These are phyloP conservation scores for Yamadazyma kitorensis DNA, from an alignment of 805 yeast species.

Conservation along the genomic window DNA sequence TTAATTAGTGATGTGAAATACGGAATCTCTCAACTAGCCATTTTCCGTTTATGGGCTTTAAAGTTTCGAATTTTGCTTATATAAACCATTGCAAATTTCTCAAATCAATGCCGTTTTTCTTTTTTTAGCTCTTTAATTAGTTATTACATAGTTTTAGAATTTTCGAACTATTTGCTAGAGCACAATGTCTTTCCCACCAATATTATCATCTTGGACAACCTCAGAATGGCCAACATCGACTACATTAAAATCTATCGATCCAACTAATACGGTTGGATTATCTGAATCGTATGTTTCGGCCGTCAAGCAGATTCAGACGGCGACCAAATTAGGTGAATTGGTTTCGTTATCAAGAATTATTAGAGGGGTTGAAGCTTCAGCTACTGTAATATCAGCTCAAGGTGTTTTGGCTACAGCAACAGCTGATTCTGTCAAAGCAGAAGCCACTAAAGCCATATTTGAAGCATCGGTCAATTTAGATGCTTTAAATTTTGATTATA, in stretches of 20 bases:
- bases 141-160: too few relatives aligned
- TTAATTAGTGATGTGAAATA: too few relatives aligned
- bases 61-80: too few relatives aligned
- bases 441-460: slow-evolving; percentile 31
- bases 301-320: slow-evolving; percentile 8
- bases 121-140: too few relatives aligned
- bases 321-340: slow-evolving; percentile 12
- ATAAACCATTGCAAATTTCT: too few relatives aligned
- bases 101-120: too few relatives aligned
- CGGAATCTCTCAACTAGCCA: too few relatives aligned
- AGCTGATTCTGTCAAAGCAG: slow-evolving; percentile 17
- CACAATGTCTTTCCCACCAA: too few relatives aligned
- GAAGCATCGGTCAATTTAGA: slow-evolving; percentile 27
- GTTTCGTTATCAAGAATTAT: slow-evolving; percentile 18
- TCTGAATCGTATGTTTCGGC: slow-evolving; percentile 18
- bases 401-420: slow-evolving; percentile 37
- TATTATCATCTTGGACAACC: slow-evolving; percentile 31
- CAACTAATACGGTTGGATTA: slow-evolving; percentile 19
- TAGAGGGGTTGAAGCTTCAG: slow-evolving; percentile 34
- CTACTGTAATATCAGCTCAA: slow-evolving; percentile 29
- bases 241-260: slow-evolving; percentile 18
- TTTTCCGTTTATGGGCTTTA: too few relatives aligned
- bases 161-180: too few relatives aligned
- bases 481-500: slow-evolving; percentile 22
- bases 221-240: slow-evolving; percentile 25